Evolutionary conservation across 129 eudicot genomes (phyloP), one percentile per base, ranked within the genome.

Genomic region (Flaveria sonorensis): DNA sequence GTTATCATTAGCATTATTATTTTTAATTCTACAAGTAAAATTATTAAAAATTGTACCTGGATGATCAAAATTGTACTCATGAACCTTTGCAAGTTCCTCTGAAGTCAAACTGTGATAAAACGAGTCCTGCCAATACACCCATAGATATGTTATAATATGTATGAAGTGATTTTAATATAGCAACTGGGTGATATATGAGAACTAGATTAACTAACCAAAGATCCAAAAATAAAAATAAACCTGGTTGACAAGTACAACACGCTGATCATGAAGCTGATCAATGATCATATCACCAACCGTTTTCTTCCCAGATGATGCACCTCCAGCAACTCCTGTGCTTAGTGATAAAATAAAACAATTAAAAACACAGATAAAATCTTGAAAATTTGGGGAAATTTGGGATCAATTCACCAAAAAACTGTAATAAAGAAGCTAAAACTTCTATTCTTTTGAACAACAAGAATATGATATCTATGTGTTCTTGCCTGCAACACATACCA

Each of bases 261-360:
- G 98, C 77, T 88, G 96, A 88, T 92, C 98, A 83, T 77, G 92
- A 72, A 92, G 98, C 89, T 92, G 98, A 86, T 89, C 92, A 68
- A 90, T 83, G 74, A 92, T 90, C 94, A 92, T 73, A 86, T 92
- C 92, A 71, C 98, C 88, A 59, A 92, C 96, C 11, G 96, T 84
- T 24, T 96, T 88, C 80, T 92, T 92, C 71, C 98, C 98, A 23
- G 98, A 88, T 70, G 98, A 96, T 11, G 98, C 93, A 71, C 98
- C 98, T 77, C 97, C 97, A 36, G 96, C 88, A 59, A 92, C 96
- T 61, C 98, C 98, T 92, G 40, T 24, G 90, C 78, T 71, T 39
- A 48, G 39, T 48, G 23, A 63, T 64, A 67, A 18, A 43, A 70
- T 8, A 2, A 20, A 15, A 21, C 1, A 45, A 7, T 45, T 20